phyloP scores from a whole-genome alignment of 179 eudicot genomes.

The Beta corolliflora region DNA sequence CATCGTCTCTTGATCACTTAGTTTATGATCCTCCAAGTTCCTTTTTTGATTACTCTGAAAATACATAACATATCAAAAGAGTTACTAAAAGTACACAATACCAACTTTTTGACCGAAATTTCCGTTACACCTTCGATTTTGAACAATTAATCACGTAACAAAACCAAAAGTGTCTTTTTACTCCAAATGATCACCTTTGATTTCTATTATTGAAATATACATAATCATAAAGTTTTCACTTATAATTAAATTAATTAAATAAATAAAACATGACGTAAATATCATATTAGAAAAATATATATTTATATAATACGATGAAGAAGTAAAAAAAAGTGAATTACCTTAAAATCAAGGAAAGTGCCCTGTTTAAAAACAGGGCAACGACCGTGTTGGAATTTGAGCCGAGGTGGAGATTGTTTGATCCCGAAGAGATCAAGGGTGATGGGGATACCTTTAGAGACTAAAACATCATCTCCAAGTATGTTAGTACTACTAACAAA shows the following conservation, averaged over 20 bases:
- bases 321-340: background rate
- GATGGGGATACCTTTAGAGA: conserved; percentile 11
- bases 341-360: conserved; percentile 22
- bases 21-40: conserved; percentile 14
- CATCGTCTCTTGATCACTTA: conserved; percentile 21
- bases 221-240: background rate
- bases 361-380: background rate
- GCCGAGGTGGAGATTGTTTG: conserved; percentile 14
- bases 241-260: too few species aligned
- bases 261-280: background rate
- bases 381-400: background rate
- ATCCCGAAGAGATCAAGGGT: conserved; percentile 35
- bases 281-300: background rate
- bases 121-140: background rate
- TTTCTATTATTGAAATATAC: background rate
- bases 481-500: conserved; percentile 3
- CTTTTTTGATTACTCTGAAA: conserved; percentile 21
- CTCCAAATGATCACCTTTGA: background rate
- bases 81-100: background rate
- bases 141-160: background rate
- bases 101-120: background rate
- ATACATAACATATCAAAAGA: background rate
- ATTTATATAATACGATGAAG: background rate
- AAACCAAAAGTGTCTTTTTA: background rate
- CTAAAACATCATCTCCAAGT: conserved; percentile 11